A percentile compares a stretch with the other conserved stretches of the same genome.
These are phyloP conservation scores for Omphalotus guepiniiformis DNA, from an alignment of 768 basidiomycete species.

Conservation along the genomic window DNA sequence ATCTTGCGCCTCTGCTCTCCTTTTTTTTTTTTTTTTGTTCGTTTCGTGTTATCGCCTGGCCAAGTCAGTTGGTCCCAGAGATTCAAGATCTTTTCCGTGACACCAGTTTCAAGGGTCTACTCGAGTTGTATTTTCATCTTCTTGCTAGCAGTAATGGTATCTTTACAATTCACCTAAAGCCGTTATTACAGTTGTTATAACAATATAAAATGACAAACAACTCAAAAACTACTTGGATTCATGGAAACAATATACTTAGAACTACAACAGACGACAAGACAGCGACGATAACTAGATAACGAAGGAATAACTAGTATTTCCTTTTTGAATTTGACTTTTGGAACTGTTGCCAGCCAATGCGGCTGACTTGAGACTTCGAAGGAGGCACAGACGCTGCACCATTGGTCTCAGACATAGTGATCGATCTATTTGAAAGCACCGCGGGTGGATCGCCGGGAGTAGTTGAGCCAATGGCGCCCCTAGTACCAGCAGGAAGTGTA, in stretches of 20 bases:
- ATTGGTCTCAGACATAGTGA: background rate
- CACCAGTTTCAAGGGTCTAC: too few species aligned
- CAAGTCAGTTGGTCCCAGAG: background rate
- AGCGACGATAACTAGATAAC: slow-evolving; percentile 18
- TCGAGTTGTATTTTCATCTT: background rate
- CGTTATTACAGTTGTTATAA: background rate
- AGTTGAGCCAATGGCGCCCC: too few species aligned
- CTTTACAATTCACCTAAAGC: background rate
- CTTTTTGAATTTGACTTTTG: slow-evolving; percentile 35
- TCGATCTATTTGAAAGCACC: too few species aligned
- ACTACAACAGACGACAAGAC: slow-evolving; percentile 15
- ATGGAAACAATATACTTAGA: background rate
- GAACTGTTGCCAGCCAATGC: slow-evolving; percentile 59
- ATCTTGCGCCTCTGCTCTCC: background rate
- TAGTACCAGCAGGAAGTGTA: background rate
- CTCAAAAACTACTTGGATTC: slow-evolving; percentile 2
- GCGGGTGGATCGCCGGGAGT: too few species aligned
- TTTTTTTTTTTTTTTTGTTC: background rate
- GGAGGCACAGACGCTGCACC: slow-evolving; percentile 2
- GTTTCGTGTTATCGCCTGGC: background rate
- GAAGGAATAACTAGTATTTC: slow-evolving; percentile 16
- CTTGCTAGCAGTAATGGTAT: background rate
- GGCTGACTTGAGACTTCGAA: slow-evolving; percentile 28
- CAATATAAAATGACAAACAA: background rate
- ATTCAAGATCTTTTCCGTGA: too few species aligned